Conservation (phyloP, 176 grass and related monocot genomes). For the Cenchrus americanus region DNA sequence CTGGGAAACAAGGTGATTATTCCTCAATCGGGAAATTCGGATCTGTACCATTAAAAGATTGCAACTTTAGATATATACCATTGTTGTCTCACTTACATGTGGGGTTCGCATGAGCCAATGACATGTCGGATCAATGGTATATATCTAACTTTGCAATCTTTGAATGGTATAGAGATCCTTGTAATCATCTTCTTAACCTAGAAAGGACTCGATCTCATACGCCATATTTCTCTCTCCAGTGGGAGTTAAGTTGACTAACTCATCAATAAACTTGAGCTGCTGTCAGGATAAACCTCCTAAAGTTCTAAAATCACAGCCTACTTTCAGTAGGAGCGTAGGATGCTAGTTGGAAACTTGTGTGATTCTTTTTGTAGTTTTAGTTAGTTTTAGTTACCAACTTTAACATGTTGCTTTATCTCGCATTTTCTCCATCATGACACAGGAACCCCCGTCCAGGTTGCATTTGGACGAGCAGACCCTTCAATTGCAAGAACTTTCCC, state of each 20-base stretch:
- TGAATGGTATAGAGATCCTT: neutral
- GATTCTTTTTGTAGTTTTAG: neutral
- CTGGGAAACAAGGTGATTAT: constrained; percentile 48
- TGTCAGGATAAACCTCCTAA: neutral
- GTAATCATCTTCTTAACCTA: neutral
- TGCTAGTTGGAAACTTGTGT: neutral
- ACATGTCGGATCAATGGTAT: too few relatives aligned
- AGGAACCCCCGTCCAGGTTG: constrained; percentile 43
- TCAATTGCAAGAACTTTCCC: constrained; percentile 42
- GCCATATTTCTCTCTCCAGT: neutral
- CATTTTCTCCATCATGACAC: neutral
- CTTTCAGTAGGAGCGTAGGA: neutral
- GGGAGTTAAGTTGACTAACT: neutral
- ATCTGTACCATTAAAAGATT: too few relatives aligned
- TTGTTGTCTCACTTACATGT: too few relatives aligned
- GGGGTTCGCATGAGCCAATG: too few relatives aligned
- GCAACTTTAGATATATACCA: too few relatives aligned
- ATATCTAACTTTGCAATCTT: too few relatives aligned
- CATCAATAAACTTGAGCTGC: neutral
- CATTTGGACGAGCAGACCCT: constrained; percentile 57
- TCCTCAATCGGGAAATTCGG: neutral
- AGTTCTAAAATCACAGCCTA: neutral
- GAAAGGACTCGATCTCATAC: neutral
- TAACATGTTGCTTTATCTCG: neutral
- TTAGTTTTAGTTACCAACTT: neutral